These are phyloP conservation scores for Xylaria grammica DNA, from an alignment of 495 filamentous ascomycete species.

Conservation along the genomic window DNA sequence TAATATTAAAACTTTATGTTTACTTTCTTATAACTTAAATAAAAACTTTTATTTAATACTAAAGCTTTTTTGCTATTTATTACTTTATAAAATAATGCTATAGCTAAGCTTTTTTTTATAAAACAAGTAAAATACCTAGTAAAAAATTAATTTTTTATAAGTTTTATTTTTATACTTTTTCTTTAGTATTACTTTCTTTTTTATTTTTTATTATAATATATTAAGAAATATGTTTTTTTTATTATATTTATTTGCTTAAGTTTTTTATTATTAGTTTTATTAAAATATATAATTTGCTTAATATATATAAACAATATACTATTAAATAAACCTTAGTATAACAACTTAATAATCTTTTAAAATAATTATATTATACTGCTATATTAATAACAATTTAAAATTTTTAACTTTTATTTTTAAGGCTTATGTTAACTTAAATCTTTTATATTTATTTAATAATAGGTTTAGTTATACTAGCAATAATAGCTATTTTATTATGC, in stretches of 20 bases:
- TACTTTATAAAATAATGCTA: neutral
- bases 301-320: neutral
- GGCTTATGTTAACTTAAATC: neutral
- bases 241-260: neutral
- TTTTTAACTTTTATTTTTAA: neutral
- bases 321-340: neutral
- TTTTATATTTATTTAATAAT: neutral
- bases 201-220: neutral
- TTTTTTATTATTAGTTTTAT: neutral
- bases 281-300: neutral
- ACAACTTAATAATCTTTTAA: neutral
- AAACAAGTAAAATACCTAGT: no score
- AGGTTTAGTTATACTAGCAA: neutral
- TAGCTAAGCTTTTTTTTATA: neutral
- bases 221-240: neutral
- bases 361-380: neutral
- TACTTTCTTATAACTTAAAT: neutral
- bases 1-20: neutral
- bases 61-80: neutral
- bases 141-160: no score
- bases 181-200: neutral
- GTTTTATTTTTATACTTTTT: neutral
- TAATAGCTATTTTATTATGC: neutral
- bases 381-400: neutral
- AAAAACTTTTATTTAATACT: neutral